Evolutionary conservation across 495 filamentous ascomycete species (phyloP).

Genomic region (Aspergillus biplanus): DNA sequence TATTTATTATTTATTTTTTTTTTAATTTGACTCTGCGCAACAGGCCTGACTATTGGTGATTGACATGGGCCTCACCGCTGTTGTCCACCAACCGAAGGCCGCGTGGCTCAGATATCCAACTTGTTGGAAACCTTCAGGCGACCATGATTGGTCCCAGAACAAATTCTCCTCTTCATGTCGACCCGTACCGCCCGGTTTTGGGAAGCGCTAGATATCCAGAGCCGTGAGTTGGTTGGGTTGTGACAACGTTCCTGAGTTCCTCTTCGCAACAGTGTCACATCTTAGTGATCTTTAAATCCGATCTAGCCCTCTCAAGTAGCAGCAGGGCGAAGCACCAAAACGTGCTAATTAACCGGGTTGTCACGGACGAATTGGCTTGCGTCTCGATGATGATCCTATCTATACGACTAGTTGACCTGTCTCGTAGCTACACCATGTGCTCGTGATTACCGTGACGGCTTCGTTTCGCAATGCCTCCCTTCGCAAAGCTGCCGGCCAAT

Average conservation of each 20-base stretch:
- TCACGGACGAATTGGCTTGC: neutral
- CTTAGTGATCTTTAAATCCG: neutral
- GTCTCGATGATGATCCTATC: neutral
- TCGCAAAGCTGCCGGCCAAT: neutral
- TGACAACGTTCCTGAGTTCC: neutral
- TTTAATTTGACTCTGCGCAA: neutral
- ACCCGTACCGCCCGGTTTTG: neutral
- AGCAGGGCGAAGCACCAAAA: neutral
- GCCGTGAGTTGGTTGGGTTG: conserved; percentile 2
- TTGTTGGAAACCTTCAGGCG: neutral
- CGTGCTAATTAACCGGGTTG: neutral
- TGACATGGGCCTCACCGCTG: conserved; percentile 8
- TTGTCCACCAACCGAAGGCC: conserved; percentile 2
- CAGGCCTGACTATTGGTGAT: too few relatives aligned
- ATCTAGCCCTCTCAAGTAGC: neutral
- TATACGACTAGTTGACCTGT: neutral
- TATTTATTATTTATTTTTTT: neutral
- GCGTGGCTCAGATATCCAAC: conserved; percentile 7
- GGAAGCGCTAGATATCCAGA: neutral
- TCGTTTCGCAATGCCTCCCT: neutral
- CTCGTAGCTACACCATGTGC: neutral
- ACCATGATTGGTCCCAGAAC: neutral
- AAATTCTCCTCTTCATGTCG: neutral
- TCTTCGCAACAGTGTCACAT: neutral
- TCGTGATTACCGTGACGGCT: neutral